Evolutionary conservation across 2,329 filamentous ascomycete species (phyloP), one percentile per base, ranked within the genome.

Genomic region (Cladosporium austrohemisphaericum): DNA sequence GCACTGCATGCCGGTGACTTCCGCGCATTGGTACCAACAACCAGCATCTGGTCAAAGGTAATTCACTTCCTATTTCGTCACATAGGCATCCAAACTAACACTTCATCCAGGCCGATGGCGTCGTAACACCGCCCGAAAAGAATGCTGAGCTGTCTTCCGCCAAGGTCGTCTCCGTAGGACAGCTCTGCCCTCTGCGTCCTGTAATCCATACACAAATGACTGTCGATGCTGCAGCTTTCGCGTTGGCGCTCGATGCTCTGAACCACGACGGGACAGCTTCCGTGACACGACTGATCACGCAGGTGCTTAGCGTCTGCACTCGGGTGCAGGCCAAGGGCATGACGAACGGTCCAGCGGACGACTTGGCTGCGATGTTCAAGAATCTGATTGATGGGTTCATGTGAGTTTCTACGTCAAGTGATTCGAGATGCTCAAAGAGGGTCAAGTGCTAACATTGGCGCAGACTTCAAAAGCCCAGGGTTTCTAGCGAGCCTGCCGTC

Each of bases 61-160:
- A 28, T 49, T 25, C 2, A 10, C 25, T 20, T 13, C 26, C n/a
- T 19, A 16, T 9, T 23, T 23, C n/a, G n/a, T 14, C 41, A n/a
- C 7, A n/a, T 28, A 13, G 22, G 18, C 10, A 16, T 5, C n/a
- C 16, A 35, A 6, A 26, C 45, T 41, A 18, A 41, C 19, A 13
- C 1, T 10, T 9, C 7, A 16, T 10, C 4, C 33, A 60, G 48
- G 54, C 52, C 28, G 62, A 65, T 18, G 60, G 55, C 3, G 55
- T 63, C 10, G 61, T 65, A 14, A 53, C 43, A 5, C 62, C 62
- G 7, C 45, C 57, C 10, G 19, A 57, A 16, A 19, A 51, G 13
- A 65, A 65, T 33, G 62, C 62, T 20, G 47, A 58, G 8, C 54
- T 65, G 5, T 59, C 62, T 3, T 55, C 52, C n/a, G 61, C 60